Percentiles rank a stretch among this genome's conserved stretches.
Evolutionary conservation across 2,329 filamentous ascomycete genomes (phyloP).

Genomic region (Trichothecium roseum): DNA sequence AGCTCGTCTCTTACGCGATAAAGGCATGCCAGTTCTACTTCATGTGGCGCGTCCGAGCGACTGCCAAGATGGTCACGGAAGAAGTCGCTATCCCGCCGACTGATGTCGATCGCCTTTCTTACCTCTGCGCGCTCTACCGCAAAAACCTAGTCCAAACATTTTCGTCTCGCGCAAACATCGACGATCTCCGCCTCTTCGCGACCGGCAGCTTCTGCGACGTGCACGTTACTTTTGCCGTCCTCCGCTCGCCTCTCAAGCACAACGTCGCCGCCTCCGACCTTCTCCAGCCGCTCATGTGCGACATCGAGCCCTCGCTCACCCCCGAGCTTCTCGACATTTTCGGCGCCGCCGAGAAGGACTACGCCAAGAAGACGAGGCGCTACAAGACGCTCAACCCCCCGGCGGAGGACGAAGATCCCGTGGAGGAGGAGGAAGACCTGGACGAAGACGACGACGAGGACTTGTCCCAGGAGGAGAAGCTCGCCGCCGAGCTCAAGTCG

Average conservation of each 20-base stretch:
- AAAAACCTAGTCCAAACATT: conserved; percentile 57
- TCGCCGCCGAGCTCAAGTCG: conserved; percentile 59
- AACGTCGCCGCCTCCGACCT: conserved; percentile 15
- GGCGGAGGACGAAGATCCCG: conserved; percentile 62
- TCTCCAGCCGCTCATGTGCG: conserved; percentile 45
- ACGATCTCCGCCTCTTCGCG: conserved; percentile 67
- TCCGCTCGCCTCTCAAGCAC: conserved; percentile 46
- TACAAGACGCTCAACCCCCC: conserved; percentile 47
- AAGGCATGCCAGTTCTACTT: conserved; percentile 79
- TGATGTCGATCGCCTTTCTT: conserved; percentile 50
- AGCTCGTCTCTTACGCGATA: conserved; percentile 65
- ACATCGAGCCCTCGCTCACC: conserved; percentile 52
- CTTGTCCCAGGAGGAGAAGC: conserved; percentile 45
- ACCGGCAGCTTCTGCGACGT: conserved; percentile 73
- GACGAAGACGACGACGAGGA: conserved; percentile 41
- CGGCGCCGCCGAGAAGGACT: conserved; percentile 63
- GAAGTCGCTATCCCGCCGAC: conserved; percentile 44
- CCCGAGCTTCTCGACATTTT: conserved; percentile 70
- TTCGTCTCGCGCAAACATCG: conserved; percentile 57
- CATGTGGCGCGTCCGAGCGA: conserved; percentile 74
- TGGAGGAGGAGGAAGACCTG: conserved; percentile 48
- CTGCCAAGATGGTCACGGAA: conserved; percentile 44
- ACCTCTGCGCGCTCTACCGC: conserved; percentile 45
- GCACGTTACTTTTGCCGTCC: conserved; percentile 66
- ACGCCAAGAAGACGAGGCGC: conserved; percentile 58